Conservation (phyloP, 2,329 filamentous ascomycete species). For the Macrophomina pseudophaseolina region DNA sequence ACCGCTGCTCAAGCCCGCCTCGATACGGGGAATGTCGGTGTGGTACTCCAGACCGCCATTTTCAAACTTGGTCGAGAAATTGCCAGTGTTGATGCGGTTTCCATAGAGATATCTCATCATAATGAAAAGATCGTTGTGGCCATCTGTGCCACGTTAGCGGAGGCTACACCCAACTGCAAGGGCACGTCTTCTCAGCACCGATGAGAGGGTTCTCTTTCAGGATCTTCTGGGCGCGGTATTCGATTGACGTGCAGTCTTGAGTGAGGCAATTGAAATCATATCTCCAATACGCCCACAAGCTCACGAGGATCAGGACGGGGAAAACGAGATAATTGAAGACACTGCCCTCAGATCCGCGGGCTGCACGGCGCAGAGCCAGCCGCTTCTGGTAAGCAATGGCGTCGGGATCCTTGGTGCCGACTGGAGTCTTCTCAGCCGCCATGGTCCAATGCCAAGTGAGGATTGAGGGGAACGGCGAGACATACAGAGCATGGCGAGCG, state of each 20-base stretch:
- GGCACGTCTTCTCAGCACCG: conserved; percentile 34
- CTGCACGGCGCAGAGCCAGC: conserved; percentile 16
- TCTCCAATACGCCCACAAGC: background rate
- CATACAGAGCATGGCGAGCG: conserved; percentile 1
- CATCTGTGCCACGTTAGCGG: conserved; percentile 62
- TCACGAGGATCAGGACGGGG: conserved; percentile 14
- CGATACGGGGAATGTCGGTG: conserved; percentile 79
- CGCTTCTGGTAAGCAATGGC: conserved; percentile 14
- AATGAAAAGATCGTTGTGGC: conserved; percentile 87
- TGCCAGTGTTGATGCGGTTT: conserved; percentile 77
- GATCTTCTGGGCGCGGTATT: conserved; percentile 42
- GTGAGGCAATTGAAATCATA: conserved; percentile 7
- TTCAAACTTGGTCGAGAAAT: conserved; percentile 77
- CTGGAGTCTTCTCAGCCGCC: conserved; percentile 4
- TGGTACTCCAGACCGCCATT: conserved; percentile 71
- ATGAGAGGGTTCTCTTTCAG: conserved; percentile 47
- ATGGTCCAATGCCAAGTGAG: background rate
- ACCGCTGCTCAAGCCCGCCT: conserved; percentile 74
- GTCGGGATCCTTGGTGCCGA: conserved; percentile 1
- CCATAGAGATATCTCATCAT: conserved; percentile 68
- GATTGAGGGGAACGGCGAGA: background rate
- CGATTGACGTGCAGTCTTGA: conserved; percentile 28
- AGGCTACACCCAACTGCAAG: background rate
- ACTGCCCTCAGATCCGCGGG: conserved; percentile 11
- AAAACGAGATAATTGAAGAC: conserved; percentile 23